Evolutionary conservation across 2,329 filamentous ascomycete species (phyloP).

Genomic region (Monilinia fructigena): DNA sequence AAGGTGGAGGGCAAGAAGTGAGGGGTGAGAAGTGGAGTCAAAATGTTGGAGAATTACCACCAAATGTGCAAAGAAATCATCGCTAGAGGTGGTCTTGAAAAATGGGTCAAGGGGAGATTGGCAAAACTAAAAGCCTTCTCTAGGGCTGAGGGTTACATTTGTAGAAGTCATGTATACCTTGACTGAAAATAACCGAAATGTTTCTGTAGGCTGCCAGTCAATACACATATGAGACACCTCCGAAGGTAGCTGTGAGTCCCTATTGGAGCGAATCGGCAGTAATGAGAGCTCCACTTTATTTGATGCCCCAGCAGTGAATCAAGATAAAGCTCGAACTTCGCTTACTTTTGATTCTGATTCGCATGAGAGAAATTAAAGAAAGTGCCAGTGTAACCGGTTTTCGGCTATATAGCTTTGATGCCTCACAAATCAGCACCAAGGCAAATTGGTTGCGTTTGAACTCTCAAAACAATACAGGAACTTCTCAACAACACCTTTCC

Average conservation of each 20-base stretch:
- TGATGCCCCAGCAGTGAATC: neutral
- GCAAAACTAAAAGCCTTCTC: conserved; percentile 11
- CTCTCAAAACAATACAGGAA: neutral
- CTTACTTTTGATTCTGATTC: too few species aligned
- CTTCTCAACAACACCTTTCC: neutral
- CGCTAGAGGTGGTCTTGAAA: conserved; percentile 72
- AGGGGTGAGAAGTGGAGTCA: conserved; percentile 67
- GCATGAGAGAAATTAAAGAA: neutral
- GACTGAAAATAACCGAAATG: neutral
- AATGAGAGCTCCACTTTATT: neutral
- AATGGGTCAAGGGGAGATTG: conserved; percentile 60
- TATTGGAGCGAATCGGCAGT: neutral
- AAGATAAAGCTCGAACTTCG: neutral
- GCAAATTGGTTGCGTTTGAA: neutral
- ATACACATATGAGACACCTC: too few species aligned
- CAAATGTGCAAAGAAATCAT: conserved; percentile 90
- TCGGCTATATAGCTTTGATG: neutral
- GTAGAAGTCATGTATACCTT: neutral
- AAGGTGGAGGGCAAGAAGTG: conserved; percentile 66
- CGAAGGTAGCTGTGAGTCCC: too few species aligned
- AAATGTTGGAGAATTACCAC: conserved; percentile 78
- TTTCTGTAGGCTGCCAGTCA: too few species aligned
- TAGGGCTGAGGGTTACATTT: neutral
- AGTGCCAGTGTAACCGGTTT: neutral
- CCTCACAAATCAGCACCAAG: neutral